Evolutionary conservation across 208 protist genomes (phyloP), one percentile per base, ranked within the genome.

Genomic region (Acanthamoeba triangularis): DNA sequence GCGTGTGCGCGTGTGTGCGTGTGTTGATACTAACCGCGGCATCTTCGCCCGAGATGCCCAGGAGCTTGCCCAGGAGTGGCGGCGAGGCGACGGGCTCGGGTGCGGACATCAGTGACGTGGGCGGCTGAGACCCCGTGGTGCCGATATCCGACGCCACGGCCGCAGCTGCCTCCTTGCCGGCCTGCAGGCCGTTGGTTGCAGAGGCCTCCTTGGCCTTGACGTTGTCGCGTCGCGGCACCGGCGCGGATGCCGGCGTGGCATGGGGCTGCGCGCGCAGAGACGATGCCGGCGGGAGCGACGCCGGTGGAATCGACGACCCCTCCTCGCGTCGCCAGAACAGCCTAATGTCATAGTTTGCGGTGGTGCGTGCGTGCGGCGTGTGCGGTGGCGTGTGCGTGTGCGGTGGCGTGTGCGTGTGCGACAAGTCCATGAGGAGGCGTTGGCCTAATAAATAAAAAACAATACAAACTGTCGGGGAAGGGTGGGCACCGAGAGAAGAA

Each of bases 11-110:
- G 2, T 1, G 25, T 18, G 20, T 3, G 25, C 28, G 28, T 33
- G 28, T 1, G 61, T n/a, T n/a, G n/a, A n/a, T n/a, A 63, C 37
- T 14, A 49, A 80, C 72, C 14, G 72, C 72, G 37, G 72, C 72
- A 23, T 49, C 37, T 80, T 80, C 72, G 33, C 72, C 72, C 72
- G 72, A 80, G 18, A 80, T 80, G 30, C 72, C 72, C 16, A 80
- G 72, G 1, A 80, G 37, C 72, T 80, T 80, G 72, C 72, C 72
- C 30, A 80, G 20, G 35, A 80, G 72, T 13, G 72, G 72, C 72
- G 72, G 72, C 35, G 72, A 80, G 37, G 72, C 37, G 35, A 80
- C 72, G 72, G 72, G 72, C 72, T 80, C 72, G 72, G 72, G 72
- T 14, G 72, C 72, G 7, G 72, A 47, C 72, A 80, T 80, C 72